These are phyloP conservation scores for Rosa rugosa DNA, from an alignment of 306 rosid genomes.

Conservation along the genomic window DNA sequence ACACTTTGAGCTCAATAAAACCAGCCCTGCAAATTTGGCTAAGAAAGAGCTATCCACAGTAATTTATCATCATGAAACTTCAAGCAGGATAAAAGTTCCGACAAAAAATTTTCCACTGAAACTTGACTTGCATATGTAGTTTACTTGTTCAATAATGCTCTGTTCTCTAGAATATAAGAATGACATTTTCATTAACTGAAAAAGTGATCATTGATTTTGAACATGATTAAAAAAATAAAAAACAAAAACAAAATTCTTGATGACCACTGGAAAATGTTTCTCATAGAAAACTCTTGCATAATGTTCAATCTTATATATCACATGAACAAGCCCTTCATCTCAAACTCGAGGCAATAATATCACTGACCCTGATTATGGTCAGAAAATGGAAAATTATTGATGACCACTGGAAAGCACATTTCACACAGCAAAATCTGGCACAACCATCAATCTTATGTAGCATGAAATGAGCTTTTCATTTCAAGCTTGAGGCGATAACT, in stretches of 20 bases:
- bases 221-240: neutral
- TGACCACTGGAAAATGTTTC: neutral
- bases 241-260: neutral
- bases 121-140: neutral
- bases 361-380: neutral
- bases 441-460: neutral
- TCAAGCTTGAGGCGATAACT: neutral
- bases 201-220: neutral
- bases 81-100: neutral
- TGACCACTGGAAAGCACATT: neutral
- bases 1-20: neutral
- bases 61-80: neutral
- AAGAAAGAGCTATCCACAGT: neutral
- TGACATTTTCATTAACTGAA: neutral
- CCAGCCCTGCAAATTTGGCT: neutral
- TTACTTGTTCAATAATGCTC: neutral
- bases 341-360: neutral
- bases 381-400: neutral
- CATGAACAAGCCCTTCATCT: neutral
- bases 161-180: neutral
- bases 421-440: neutral
- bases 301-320: neutral
- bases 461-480: neutral
- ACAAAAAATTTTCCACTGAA: neutral
- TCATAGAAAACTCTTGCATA: neutral